Conservation (phyloP, 1,284 basidiomycete genomes). For the Anthracocystis walkeri region DNA sequence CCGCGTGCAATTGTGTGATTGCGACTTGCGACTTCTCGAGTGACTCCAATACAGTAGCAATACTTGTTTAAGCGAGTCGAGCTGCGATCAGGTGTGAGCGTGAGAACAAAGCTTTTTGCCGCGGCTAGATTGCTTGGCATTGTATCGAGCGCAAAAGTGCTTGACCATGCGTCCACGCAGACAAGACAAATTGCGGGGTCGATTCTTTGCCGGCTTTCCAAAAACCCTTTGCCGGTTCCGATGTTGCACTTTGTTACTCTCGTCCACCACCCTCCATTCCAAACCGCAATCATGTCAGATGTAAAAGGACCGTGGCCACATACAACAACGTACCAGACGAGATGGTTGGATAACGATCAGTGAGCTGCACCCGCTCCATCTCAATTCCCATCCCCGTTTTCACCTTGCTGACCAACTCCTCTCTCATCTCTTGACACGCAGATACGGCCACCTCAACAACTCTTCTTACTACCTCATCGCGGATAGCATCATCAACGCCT, state of each 20-base stretch:
- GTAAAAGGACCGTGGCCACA: constrained; percentile 38
- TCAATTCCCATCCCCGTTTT: not conserved
- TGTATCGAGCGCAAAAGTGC: no score
- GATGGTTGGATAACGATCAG: constrained; percentile 60
- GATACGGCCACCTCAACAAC: constrained; percentile 60
- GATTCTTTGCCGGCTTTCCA: not conserved
- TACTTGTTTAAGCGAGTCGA: no score
- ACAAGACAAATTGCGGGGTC: constrained; percentile 10
- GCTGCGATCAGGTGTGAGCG: no score
- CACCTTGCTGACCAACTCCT: not conserved
- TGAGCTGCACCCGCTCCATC: constrained; percentile 7
- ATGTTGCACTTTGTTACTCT: not conserved
- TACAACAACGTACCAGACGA: constrained; percentile 33
- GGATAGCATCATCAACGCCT: constrained; percentile 54
- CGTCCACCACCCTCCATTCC: not conserved
- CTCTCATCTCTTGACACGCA: not conserved
- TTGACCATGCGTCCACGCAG: no score
- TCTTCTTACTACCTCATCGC: constrained; percentile 52
- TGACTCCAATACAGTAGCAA: no score
- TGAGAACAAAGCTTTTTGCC: no score
- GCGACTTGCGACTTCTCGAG: no score
- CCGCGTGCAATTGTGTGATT: no score
- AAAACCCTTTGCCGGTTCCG: not conserved
- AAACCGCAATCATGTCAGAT: constrained; percentile 15
- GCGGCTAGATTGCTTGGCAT: no score